Evolutionary conservation across 139 green algal species (phyloP).

Genomic region (Haematococcus sp.): DNA sequence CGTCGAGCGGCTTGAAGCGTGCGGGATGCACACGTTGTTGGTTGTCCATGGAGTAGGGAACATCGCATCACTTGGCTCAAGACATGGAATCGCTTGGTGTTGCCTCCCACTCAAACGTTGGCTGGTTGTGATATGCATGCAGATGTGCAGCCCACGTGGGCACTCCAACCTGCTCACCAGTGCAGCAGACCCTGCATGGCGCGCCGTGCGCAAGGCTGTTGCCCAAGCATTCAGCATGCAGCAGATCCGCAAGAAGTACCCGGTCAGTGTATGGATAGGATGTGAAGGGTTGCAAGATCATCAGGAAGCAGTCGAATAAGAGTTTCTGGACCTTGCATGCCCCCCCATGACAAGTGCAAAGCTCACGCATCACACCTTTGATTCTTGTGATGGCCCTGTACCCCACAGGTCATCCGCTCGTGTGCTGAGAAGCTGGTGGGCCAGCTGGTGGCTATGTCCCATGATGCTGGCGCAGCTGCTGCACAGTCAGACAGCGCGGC

Average conservation of each 20-base stretch:
- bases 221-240: constrained; percentile 49
- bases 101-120: too few relatives aligned
- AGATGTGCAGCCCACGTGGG: constrained; percentile 41
- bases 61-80: too few relatives aligned
- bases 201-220: constrained; percentile 55
- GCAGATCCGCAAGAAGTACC: constrained; percentile 58
- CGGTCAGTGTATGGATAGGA: constrained; percentile 24
- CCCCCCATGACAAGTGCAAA: too few relatives aligned
- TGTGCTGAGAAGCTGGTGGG: constrained; percentile 11
- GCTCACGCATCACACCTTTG: too few relatives aligned
- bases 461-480: not conserved
- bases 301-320: too few relatives aligned
- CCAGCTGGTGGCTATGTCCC: constrained; percentile 23
- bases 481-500: not conserved
- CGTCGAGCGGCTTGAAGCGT: too few relatives aligned
- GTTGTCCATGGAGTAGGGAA: too few relatives aligned
- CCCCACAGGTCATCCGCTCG: constrained; percentile 7
- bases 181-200: constrained; percentile 42
- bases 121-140: not conserved
- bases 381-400: too few relatives aligned
- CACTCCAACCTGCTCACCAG: constrained; percentile 56
- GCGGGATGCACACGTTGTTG: too few relatives aligned
- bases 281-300: too few relatives aligned
- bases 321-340: too few relatives aligned
- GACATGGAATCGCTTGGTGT: too few relatives aligned